Evolutionary conservation across 257 asterid genomes (phyloP), one percentile per base, ranked within the genome.

Genomic region (Rehmannia glutinosa): DNA sequence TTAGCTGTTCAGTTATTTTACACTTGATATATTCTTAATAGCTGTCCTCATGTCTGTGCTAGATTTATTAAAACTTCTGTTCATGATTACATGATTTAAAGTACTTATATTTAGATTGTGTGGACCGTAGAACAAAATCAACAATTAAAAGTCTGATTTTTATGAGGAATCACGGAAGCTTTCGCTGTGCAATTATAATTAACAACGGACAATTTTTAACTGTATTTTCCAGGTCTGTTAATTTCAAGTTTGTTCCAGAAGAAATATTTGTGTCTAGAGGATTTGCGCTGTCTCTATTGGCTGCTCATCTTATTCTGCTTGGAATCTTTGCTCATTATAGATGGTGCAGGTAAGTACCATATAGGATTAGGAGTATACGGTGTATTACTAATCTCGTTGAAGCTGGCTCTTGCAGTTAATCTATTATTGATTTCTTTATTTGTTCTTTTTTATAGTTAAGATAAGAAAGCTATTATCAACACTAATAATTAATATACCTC

Each of bases 121-220:
- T 35, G 12, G 62, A 45, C 16, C 6, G 11, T 12, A 62, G 36
- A 47, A n/a, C 60, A 53, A 43, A 62, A 27, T 45, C 53, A 58
- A 38, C 13, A 23, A 27, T 49, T 24, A 32, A 19, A 32, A 28
- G 8, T 52, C 7, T 20, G 66, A 60, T 59, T 92, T 73, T 92
- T 95, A 66, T 78, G 78, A 72, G 98, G 97, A 47, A 89, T 89
- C 71, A 80, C 33, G 12, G 59, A 54, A 65, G n/a, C 61, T 49
- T 65, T 56, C 43, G 30, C 57, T 23, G 8, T 64, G 38, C 17
- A 0, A 25, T 73, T 61, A 11, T 62, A 36, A 39, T 55, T 69
- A 52, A 55, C 52, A 46, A 36, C 3, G 24, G 27, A 63, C 55
- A 6, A 7, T 25, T 5, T 62, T 62, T 57, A 43, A 61, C 57